A percentile compares a stretch with the other conserved stretches of the same genome.
Evolutionary conservation across 148 eudicot genomes (phyloP).

Genomic region (Rhododendron griersonianum): DNA sequence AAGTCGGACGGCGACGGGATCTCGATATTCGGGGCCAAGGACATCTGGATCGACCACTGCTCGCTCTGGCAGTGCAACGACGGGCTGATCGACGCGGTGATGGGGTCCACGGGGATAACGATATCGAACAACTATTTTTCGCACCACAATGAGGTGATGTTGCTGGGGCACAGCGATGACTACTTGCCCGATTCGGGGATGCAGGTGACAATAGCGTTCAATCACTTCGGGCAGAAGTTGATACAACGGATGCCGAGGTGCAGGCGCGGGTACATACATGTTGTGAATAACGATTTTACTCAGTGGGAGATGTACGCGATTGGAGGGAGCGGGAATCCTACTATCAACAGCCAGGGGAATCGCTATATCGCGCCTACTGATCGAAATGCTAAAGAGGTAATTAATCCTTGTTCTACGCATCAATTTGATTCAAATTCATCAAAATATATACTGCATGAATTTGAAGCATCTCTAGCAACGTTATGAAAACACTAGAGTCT

Average conservation of each 20-base stretch:
- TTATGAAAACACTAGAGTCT: too few species aligned
- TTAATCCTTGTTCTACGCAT: background rate
- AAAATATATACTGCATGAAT: too few species aligned
- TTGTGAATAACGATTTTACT: slow-evolving; percentile 13
- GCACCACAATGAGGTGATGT: slow-evolving; percentile 31
- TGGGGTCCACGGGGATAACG: slow-evolving; percentile 22
- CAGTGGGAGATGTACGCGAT: slow-evolving; percentile 13
- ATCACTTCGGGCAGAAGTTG: slow-evolving; percentile 10
- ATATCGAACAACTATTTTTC: slow-evolving; percentile 20
- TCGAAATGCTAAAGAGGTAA: slow-evolving; percentile 5
- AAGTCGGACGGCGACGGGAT: slow-evolving; percentile 17
- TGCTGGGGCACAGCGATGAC: slow-evolving; percentile 27
- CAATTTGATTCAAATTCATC: too few species aligned
- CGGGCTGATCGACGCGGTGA: slow-evolving; percentile 15
- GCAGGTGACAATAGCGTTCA: slow-evolving; percentile 22
- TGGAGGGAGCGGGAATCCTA: slow-evolving; percentile 15
- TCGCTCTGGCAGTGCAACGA: slow-evolving; percentile 23
- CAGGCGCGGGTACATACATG: slow-evolving; percentile 10
- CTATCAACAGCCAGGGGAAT: slow-evolving; percentile 16
- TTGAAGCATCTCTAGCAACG: too few species aligned
- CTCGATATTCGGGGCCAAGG: slow-evolving; percentile 15
- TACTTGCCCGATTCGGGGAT: slow-evolving; percentile 24
- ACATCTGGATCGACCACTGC: slow-evolving; percentile 34
- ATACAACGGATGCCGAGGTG: slow-evolving; percentile 15
- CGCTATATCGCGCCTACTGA: slow-evolving; percentile 4